Conservation (phyloP, 1,284 basidiomycete species). For the Afroboletus lepidellus region DNA sequence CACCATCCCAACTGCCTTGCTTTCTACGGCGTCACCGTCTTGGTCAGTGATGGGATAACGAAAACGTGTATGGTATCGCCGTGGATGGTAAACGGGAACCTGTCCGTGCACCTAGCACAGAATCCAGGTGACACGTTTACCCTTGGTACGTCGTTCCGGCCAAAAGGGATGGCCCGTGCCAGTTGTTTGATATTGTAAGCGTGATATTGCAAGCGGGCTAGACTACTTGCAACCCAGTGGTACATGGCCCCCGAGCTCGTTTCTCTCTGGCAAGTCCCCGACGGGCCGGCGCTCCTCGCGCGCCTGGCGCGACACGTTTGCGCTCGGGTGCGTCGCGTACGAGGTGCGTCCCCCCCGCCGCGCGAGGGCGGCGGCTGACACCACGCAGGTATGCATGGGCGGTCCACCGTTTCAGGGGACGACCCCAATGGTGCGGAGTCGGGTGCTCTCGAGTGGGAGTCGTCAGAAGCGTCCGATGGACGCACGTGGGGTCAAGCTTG, state of each 20-base stretch:
- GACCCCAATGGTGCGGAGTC: constrained; percentile 11
- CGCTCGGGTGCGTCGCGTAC: constrained; percentile 30
- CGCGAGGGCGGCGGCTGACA: too few species aligned
- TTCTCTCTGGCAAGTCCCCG: constrained; percentile 6
- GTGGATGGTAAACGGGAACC: constrained; percentile 38
- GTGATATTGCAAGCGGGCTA: constrained; percentile 41
- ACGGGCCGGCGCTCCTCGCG: constrained; percentile 16
- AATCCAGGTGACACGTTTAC: constrained; percentile 34
- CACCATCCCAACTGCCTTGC: constrained; percentile 29
- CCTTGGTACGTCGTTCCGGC: constrained; percentile 31
- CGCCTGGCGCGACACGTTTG: constrained; percentile 30
- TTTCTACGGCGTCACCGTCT: constrained; percentile 27
- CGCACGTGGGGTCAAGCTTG: constrained; percentile 6
- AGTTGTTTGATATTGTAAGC: constrained; percentile 41
- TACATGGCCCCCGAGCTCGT: constrained; percentile 32
- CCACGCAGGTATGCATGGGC: constrained; percentile 23
- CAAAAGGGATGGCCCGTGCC: not conserved
- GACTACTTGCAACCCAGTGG: constrained; percentile 39
- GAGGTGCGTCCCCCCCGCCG: constrained; percentile 22
- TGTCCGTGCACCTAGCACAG: constrained; percentile 36
- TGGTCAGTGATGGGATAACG: constrained; percentile 4
- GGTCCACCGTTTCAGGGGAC: constrained; percentile 20
- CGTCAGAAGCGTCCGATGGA: constrained; percentile 21
- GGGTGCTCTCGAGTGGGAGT: constrained; percentile 15
- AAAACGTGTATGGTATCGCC: constrained; percentile 29